Evolutionary conservation across 1,139 yeast genomes (phyloP), one percentile per base, ranked within the genome.

Genomic region (Saccharomycopsis crataegensis): DNA sequence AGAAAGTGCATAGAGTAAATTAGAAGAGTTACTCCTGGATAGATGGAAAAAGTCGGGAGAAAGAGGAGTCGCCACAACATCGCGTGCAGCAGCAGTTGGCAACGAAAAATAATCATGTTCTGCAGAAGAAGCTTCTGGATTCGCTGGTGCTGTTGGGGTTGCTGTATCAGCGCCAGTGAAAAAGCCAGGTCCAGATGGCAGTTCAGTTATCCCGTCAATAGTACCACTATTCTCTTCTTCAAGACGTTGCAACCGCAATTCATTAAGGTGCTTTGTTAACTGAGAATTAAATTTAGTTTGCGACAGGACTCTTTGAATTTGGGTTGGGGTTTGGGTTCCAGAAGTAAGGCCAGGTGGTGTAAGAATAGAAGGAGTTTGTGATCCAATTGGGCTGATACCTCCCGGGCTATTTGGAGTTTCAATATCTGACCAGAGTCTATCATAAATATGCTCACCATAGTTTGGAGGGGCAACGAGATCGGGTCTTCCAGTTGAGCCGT

Each of bases 401-500:
- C 80, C 84, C 0, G 83, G 78, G 1, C 83, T 76, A 34, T 43
- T 52, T 9, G 75, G 69, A 2, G 76, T 66, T 2, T 59, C 55
- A 3, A 82, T 73, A 55, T 86, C 96, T 41, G 78, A 75, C 91
- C 91, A 91, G 43, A 93, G 70, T 55, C 90, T 72, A 67, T 93
- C 99, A 67, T 87, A 90, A 41, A 90, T 80, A 65, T 89, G 96
- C 58, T 77, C 82, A 59, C 83, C 90, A 65, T 93, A 93, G 58
- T 86, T 77, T 34, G 99, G 99, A 3, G 98, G 98, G 0, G 97
- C 96, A 67, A 82, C 72, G 45, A 80, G 64, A n/a, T 60, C 59
- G 5, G 61, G 53, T 28, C 56, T 48, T 7, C 58, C 58, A 8
- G 55, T 48, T 9, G 47, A 11, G 8, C 17, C 55, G 45, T 48